Evolutionary conservation across 1,284 basidiomycete genomes (phyloP), one percentile per base, ranked within the genome.

Genomic region (Quambalaria eucalypti): DNA sequence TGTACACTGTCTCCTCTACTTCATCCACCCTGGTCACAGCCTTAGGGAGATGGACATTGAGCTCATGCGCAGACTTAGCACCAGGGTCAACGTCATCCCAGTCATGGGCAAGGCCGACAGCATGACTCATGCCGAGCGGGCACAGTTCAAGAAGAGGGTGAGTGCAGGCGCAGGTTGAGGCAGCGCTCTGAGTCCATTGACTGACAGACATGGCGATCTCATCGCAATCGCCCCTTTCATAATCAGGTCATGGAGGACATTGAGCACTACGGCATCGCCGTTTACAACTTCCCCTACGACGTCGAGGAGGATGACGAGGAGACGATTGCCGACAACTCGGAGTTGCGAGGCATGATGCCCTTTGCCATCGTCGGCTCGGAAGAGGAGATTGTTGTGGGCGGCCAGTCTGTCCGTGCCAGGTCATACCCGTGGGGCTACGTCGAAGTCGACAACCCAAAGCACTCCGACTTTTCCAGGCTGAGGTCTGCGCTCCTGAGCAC

Each of bases 281-380:
- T 98, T 46, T 99, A 98, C 82, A 98, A 98, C 81, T 98, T 98
- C 83, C 95, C 95, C 0, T 98, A 95, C 77, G 95, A 98, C 69
- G 86, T 91, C 23, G 95, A 98, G 78, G 95, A 98, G 79, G 78
- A 99, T 72, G 95, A 99, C 76, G 92, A 97, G 75, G 95, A 98
- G 72, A 97, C 93, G 3, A 92, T 99, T 62, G 86, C 88, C 70
- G 95, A 98, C 79, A 99, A 98, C 80, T 73, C 71, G 10, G 73
- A 76, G 55, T 65, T 76, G n/a, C 69, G 74, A 42, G 60, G 60
- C 28, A 55, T 74, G 47, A 69, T 74, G 65, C 95, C 95, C 0
- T 99, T 99, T 76, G 90, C 95, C 19, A 88, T 99, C 68, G 87
- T 99, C 66, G 95, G 95, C 40, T 95, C 91, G 19, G 91, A 97